Evolutionary conservation across 768 basidiomycete species (phyloP), one percentile per base, ranked within the genome.

Genomic region (Austroboletus festivus): DNA sequence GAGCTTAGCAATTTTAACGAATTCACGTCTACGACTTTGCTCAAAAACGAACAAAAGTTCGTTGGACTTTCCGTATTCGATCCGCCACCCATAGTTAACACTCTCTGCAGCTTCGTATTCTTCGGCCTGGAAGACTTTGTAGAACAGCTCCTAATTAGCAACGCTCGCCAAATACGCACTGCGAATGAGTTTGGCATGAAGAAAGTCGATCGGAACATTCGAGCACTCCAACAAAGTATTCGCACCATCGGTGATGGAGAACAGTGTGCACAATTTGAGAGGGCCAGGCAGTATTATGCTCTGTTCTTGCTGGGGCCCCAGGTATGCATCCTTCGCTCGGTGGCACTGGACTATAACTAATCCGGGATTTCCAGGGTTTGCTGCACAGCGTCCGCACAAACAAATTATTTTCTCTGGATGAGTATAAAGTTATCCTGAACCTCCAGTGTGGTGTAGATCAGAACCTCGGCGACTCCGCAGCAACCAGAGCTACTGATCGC

Each of bases 201-300:
- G 62, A 96, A 95, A 71, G 86, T 97, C 55, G 68, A 82, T 61
- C 82, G 92, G 23, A 94, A 95, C 66, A 86, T 95, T 41, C 76
- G 93, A 28, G 89, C 95, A 18, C 75, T 98, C 31, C 93, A 95
- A 60, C 95, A 98, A 64, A 85, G 88, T 57, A 78, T 94, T 60
- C 89, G 89, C 62, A 84, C 85, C 8, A 78, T 92, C 44, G 78
- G 79, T 5, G 75, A 79, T 43, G 80, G 82, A 42, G 71, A 71
- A 33, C 73, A 76, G 49, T 77, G 80, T 48, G 78, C 81, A 7
- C 83, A 86, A 50, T 87, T 97, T 51, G 81, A 86, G 46, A 78
- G 81, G 18, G 86, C 85, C 5, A 84, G 89, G 61, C 72, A 73
- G 37, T 97, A 91, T 66, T 98, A 91, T 68, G 77, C 82, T 3